phyloP scores from a whole-genome alignment of 2,329 filamentous ascomycete genomes.

The Xylaria sp. region DNA sequence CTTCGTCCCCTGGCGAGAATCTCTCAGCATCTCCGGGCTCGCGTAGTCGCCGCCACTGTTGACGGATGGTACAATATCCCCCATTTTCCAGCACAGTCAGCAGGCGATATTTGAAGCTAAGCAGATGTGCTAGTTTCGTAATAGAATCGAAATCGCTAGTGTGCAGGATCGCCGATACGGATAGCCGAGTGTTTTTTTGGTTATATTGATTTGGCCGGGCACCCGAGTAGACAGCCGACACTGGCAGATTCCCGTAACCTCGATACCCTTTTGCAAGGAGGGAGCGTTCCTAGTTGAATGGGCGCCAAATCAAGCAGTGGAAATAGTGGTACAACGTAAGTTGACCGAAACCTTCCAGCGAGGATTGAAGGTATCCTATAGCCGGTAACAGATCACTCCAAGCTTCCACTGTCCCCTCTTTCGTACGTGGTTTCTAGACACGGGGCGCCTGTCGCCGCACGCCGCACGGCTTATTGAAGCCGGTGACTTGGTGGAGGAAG shows the following conservation, averaged over 20 bases:
- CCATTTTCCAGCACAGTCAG: conserved; percentile 47
- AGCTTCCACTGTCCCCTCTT: conserved; percentile 13
- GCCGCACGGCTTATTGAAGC: conserved; percentile 20
- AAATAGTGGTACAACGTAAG: conserved; percentile 4
- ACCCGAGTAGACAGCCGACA: conserved; percentile 15
- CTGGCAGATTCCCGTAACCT: conserved; percentile 16
- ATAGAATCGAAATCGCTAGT: conserved; percentile 22
- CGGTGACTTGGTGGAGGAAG: not conserved
- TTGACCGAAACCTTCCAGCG: conserved; percentile 1
- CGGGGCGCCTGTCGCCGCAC: conserved; percentile 36
- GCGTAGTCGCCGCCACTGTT: conserved; percentile 48
- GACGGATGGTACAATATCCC: conserved; percentile 49
- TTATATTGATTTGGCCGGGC: conserved; percentile 15
- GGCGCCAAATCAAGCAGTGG: conserved; percentile 7
- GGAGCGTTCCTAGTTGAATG: not conserved
- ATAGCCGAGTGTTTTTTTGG: conserved; percentile 15
- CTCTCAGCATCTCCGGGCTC: conserved; percentile 40
- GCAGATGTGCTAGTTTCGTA: conserved; percentile 9
- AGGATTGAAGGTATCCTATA: conserved; percentile 18
- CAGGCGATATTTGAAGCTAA: conserved; percentile 8
- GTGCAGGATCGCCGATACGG: conserved; percentile 14
- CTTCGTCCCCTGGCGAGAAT: conserved; percentile 38
- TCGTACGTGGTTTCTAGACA: conserved; percentile 20
- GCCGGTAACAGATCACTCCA: conserved; percentile 13
- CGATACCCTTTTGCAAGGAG: conserved; percentile 9